Conservation (phyloP, 371 early-diverging fungal genomes). For the Blyttiomyces sp. region DNA sequence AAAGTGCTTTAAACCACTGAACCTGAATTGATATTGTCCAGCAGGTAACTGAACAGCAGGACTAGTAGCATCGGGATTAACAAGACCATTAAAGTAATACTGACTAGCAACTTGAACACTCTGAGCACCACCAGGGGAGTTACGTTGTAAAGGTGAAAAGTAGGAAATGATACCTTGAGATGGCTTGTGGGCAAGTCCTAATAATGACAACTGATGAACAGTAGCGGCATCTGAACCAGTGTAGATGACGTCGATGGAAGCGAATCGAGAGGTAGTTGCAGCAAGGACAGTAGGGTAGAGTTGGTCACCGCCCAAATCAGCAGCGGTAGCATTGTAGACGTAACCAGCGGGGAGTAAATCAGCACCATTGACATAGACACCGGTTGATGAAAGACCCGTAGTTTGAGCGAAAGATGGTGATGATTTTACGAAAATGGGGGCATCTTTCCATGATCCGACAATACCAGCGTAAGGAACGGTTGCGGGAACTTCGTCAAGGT, state of each 20-base stretch:
- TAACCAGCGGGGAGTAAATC: background rate
- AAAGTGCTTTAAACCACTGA: constrained; percentile 14
- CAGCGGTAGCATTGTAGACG: background rate
- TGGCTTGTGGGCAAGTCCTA: background rate
- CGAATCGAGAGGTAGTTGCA: constrained; percentile 16
- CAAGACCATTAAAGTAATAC: background rate
- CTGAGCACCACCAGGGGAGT: background rate
- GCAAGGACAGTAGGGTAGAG: background rate
- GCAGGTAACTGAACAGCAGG: constrained; percentile 6
- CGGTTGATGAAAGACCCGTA: no score
- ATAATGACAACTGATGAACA: background rate
- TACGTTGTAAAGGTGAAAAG: background rate
- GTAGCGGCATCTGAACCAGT: constrained; percentile 1
- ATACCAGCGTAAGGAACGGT: constrained; percentile 28
- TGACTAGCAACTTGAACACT: background rate
- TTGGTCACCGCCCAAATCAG: background rate
- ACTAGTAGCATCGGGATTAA: background rate
- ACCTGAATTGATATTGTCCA: constrained; percentile 12
- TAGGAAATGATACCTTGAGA: background rate
- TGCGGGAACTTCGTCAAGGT: background rate
- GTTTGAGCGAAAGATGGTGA: background rate
- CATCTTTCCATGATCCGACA: constrained; percentile 1
- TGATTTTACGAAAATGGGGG: background rate
- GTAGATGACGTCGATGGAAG: constrained; percentile 6
- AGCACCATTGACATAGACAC: background rate